A percentile compares a stretch with the other conserved stretches of the same genome.
Evolutionary conservation across 192 early-diverging fungal genomes (phyloP).

Genomic region (Mortierella hygrophila): DNA sequence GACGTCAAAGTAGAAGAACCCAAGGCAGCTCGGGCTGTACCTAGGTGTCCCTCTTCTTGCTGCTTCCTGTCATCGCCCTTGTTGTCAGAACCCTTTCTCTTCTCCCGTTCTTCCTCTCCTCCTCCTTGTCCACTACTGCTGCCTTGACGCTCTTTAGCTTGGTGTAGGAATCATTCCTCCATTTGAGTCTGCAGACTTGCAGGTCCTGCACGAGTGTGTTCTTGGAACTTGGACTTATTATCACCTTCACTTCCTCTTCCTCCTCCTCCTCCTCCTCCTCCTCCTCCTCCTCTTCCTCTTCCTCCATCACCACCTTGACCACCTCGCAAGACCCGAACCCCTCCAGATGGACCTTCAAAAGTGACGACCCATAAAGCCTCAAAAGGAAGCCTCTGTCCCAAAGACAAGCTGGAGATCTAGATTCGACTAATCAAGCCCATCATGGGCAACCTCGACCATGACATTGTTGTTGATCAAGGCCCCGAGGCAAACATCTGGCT

Average conservation of each 20-base stretch:
- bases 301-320: neutral
- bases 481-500: constrained; percentile 18
- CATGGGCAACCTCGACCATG: constrained; percentile 7
- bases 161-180: too few relatives aligned
- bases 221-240: too few relatives aligned
- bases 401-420: constrained; percentile 30
- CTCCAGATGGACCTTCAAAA: neutral
- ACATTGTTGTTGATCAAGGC: neutral
- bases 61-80: too few relatives aligned
- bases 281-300: neutral
- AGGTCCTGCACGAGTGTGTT: too few relatives aligned
- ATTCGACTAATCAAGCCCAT: constrained; percentile 8
- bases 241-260: neutral
- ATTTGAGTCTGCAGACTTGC: too few relatives aligned
- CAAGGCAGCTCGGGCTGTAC: too few relatives aligned
- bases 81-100: too few relatives aligned
- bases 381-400: constrained; percentile 21
- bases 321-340: neutral
- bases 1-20: too few relatives aligned
- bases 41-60: too few relatives aligned
- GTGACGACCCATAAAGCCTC: constrained; percentile 1
- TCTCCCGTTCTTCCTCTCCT: too few relatives aligned
- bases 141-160: too few relatives aligned
- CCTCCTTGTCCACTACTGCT: too few relatives aligned
- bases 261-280: neutral